Evolutionary conservation across 768 basidiomycete species (phyloP), one percentile per base, ranked within the genome.

Genomic region (Leccinum subtestaceum): DNA sequence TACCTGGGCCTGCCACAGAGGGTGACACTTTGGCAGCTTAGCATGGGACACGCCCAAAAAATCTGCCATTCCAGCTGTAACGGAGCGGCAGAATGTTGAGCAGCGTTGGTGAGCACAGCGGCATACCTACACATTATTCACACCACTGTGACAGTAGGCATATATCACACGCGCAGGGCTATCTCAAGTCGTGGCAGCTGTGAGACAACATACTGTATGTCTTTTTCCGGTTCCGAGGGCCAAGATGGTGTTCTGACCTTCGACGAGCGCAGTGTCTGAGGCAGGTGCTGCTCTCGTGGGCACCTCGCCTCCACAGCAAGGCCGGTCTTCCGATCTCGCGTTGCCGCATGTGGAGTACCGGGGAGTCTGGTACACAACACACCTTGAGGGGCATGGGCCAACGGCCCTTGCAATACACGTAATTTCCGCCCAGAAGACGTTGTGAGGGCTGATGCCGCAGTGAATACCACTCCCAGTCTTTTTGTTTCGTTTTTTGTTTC

Each of bases 141-240:
- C 43, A 21, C 51, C 13, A 51, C 38, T 58, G 55, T 64, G 57
- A 53, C 53, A 53, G 6, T n/a, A 19, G 55, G 54, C 32, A 10
- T 49, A 21, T 45, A 45, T 45, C 47, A 60, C 64, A 64, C 52
- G 51, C 54, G 56, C 43, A 40, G 43, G 56, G 60, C 32, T 40
- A 55, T 54, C 34, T 29, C 34, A 53, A 56, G 57, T 62, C 53
- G 54, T 57, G 57, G 52, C 54, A 17, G 23, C 17, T 56, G 53
- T 55, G 57, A 52, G 36, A 48, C 46, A 15, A 47, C 19, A 15
- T 45, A 45, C 19, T 45, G n/a, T 45, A 45, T 21, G 43, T 5
- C 57, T 56, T 57, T 49, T 34, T 60, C 58, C 70, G 65, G 69
- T 56, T 61, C 70, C 68, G 70, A 70, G 63, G 65, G 47, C 27